Base-by-base conservation (phyloP, 805 yeast species). In the Metschnikowia similis region DNA sequence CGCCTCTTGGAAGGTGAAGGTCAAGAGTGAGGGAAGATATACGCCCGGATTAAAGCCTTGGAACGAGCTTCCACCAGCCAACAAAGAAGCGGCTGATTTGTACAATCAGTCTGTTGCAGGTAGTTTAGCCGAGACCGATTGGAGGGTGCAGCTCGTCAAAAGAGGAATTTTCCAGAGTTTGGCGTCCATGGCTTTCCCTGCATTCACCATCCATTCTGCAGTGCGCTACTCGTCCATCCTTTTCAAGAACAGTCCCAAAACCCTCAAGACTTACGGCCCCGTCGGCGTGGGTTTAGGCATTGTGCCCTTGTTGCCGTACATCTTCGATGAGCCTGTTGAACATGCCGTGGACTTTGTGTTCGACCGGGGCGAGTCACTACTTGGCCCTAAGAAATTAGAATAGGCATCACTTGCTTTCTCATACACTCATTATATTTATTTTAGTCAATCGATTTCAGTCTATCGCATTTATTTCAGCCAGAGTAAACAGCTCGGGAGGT, bases 181-280 rank as follows among this genome's bases (percentile, higher is more conserved):
- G 54, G 96, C 96, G 2, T 82, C 89, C 41, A 88, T 87, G 94
- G 92, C 88, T 13, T 73, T 87, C 38, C 96, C 96, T 8, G 95
- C 95, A 2, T 82, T 87, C 66, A 87, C 96, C 5, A 87, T 87
- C 58, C 96, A 87, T 64, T 76, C 86, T 2, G 72, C 84, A 5
- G 96, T 87, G 37, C 76, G 84, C 56, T 86, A 87, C 62, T 81
- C 89, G 1, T 83, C 88, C 2, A 49, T 70, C 17, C 67, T 82
- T 30, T 81, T 88, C 64, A 83, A 83, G 64, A 81, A 83, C 62
- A 65, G 77, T 46, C 69, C 72, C 42, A 72, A 74, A 48, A 50
- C 68, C 1, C 47, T 87, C 51, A 79, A 78, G 58, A 72, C 82
- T 0, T 86, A 80, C 65, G 91, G 91, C 4, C 95, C 96, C 1